phyloP scores from a whole-genome alignment of 352 stramenopile species.

The Phytophthora constricta region DNA sequence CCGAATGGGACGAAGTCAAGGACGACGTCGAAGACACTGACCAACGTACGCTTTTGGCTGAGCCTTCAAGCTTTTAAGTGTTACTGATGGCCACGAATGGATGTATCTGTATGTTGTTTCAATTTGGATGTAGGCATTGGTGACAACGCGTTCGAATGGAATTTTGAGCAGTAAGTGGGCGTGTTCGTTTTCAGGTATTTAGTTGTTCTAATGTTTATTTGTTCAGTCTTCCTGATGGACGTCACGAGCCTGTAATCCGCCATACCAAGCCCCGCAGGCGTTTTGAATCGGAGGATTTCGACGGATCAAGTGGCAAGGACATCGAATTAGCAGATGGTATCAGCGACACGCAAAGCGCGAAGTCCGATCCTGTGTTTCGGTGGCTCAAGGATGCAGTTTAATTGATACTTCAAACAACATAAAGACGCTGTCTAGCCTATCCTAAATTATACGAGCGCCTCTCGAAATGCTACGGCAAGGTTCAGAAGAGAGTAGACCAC shows the following conservation, averaged over 20 bases:
- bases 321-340: slow-evolving; percentile 31
- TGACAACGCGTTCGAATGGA: slow-evolving; percentile 61
- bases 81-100: too few species aligned
- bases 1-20: slow-evolving; percentile 48
- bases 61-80: too few species aligned
- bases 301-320: slow-evolving; percentile 3
- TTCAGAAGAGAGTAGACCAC: slow-evolving; percentile 77
- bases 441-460: slow-evolving; percentile 23
- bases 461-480: slow-evolving; percentile 55
- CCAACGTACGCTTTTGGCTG: slow-evolving; percentile 20
- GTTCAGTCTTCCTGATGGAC: slow-evolving; percentile 26
- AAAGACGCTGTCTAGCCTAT: too few species aligned
- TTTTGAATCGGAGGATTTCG: slow-evolving; percentile 13
- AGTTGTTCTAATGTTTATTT: slow-evolving; percentile 10
- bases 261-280: background rate
- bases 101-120: too few species aligned
- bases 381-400: slow-evolving; percentile 66
- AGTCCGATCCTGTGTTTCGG: slow-evolving; percentile 58
- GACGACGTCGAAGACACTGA: slow-evolving; percentile 30
- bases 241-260: slow-evolving; percentile 15
- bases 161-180: slow-evolving; percentile 59
- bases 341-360: slow-evolving; percentile 42
- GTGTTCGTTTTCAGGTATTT: slow-evolving; percentile 1
- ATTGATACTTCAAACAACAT: slow-evolving; percentile 18
- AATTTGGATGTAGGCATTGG: slow-evolving; percentile 11